Conservation (phyloP, 257 asterid genomes). For the Solanum lycopersicoides region DNA sequence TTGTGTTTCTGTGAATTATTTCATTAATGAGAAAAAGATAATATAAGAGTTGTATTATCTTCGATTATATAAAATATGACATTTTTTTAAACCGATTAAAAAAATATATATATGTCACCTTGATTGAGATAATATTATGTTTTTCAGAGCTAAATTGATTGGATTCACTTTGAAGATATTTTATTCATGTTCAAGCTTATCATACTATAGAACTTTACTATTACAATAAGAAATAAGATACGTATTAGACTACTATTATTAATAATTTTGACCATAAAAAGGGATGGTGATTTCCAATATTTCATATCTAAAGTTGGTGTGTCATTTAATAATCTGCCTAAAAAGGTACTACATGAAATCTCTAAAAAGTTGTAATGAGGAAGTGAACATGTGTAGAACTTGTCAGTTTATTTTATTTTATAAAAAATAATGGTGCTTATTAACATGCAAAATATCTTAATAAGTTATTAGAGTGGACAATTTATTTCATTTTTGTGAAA, state of each 20-base stretch:
- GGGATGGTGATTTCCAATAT: neutral
- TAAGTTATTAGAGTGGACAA: neutral
- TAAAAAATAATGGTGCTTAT: neutral
- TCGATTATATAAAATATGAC: no score
- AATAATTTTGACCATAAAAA: neutral
- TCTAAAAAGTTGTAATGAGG: neutral
- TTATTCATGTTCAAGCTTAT: neutral
- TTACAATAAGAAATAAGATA: no score
- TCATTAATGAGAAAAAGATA: no score
- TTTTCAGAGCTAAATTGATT: neutral
- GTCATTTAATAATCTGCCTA: neutral
- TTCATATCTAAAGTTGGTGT: neutral
- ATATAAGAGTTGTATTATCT: no score
- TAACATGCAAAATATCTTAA: neutral
- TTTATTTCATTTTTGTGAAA: no score
- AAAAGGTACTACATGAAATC: neutral
- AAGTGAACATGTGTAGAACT: neutral
- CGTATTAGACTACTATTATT: neutral
- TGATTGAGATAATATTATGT: neutral
- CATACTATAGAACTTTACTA: neutral
- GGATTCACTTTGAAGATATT: neutral
- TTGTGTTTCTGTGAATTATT: no score
- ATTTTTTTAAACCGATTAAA: no score
- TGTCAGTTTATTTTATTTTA: neutral
- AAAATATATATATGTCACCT: neutral